Conservation (phyloP, 306 rosid genomes). For the Vachellia pachyceras region DNA sequence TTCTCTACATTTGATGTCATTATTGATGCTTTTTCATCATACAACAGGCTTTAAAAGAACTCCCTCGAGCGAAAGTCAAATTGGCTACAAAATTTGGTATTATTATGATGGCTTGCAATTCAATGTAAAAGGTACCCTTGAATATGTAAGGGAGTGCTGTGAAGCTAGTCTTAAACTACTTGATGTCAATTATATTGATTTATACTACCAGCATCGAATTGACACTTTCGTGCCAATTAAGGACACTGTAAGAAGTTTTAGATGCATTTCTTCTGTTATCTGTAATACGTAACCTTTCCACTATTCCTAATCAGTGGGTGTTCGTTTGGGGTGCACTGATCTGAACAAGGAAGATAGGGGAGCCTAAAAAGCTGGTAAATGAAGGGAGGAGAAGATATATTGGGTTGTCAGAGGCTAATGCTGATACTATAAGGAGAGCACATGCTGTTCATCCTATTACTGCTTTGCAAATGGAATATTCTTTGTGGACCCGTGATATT, state of each 20-base stretch:
- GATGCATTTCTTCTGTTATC: slow-evolving; percentile 12
- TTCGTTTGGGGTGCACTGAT: slow-evolving; percentile 12
- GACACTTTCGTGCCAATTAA: slow-evolving; percentile 72
- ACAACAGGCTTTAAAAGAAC: slow-evolving; percentile 67
- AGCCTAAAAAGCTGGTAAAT: slow-evolving; percentile 65
- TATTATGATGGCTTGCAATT: slow-evolving; percentile 15
- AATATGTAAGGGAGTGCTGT: slow-evolving; percentile 65
- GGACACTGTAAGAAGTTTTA: slow-evolving; percentile 62
- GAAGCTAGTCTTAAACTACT: slow-evolving; percentile 71
- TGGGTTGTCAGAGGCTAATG: slow-evolving; percentile 65
- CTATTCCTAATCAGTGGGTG: not conserved
- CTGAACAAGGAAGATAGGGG: slow-evolving; percentile 52
- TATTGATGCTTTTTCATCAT: slow-evolving; percentile 21
- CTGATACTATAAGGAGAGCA: slow-evolving; percentile 70
- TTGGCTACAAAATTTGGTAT: slow-evolving; percentile 79
- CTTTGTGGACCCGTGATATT: slow-evolving; percentile 67
- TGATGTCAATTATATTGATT: slow-evolving; percentile 56
- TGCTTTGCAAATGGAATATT: slow-evolving; percentile 80
- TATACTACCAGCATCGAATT: slow-evolving; percentile 63
- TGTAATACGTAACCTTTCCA: slow-evolving; percentile 6
- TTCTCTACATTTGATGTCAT: too few species aligned
- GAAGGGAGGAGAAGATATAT: slow-evolving; percentile 72
- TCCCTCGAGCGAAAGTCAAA: slow-evolving; percentile 69
- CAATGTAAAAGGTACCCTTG: slow-evolving; percentile 59
- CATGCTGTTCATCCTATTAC: slow-evolving; percentile 79